Percentiles rank a stretch among this genome's conserved stretches.
Conservation (phyloP, 441 rosid genomes). For the Arabidopsis hybrid region DNA sequence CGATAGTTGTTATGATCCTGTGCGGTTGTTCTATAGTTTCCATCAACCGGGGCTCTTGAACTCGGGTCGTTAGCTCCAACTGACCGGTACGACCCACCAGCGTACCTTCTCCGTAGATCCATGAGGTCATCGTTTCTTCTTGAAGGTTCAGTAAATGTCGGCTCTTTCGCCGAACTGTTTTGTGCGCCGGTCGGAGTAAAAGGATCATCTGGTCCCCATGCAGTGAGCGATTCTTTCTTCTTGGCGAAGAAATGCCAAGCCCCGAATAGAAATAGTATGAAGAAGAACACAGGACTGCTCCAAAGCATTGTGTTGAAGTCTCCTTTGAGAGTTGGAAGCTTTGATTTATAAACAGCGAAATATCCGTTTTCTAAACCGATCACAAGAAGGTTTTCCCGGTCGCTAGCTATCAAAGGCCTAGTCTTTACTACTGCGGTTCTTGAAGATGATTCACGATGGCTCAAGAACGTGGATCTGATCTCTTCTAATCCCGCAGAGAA, state of each 20-base stretch:
- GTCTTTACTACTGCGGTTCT: slow-evolving; percentile 31
- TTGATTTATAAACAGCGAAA: slow-evolving; percentile 81
- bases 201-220: slow-evolving; percentile 95
- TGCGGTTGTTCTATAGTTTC: slow-evolving; percentile 63
- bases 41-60: slow-evolving; percentile 72
- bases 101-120: slow-evolving; percentile 75
- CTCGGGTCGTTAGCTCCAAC: slow-evolving; percentile 53
- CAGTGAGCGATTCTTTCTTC: slow-evolving; percentile 90
- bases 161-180: slow-evolving; percentile 56
- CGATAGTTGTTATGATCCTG: slow-evolving; percentile 68
- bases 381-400: slow-evolving; percentile 82
- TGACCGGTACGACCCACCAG: slow-evolving; percentile 62
- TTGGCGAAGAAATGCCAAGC: slow-evolving; percentile 97
- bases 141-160: slow-evolving; percentile 65
- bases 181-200: slow-evolving; percentile 63
- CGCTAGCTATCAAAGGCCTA: slow-evolving; percentile 80
- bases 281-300: slow-evolving; percentile 88
- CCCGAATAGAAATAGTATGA: slow-evolving; percentile 79
- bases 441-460: slow-evolving; percentile 48
- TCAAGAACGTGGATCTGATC: slow-evolving; percentile 78
- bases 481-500: slow-evolving; percentile 82
- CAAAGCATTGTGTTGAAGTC: slow-evolving; percentile 80
- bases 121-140: slow-evolving; percentile 63
- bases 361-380: slow-evolving; percentile 82
- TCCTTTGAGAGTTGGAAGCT: slow-evolving; percentile 68